These are phyloP conservation scores for Sclerotinia trifoliorum DNA, from an alignment of 2,329 filamentous ascomycete species.

Conservation along the genomic window DNA sequence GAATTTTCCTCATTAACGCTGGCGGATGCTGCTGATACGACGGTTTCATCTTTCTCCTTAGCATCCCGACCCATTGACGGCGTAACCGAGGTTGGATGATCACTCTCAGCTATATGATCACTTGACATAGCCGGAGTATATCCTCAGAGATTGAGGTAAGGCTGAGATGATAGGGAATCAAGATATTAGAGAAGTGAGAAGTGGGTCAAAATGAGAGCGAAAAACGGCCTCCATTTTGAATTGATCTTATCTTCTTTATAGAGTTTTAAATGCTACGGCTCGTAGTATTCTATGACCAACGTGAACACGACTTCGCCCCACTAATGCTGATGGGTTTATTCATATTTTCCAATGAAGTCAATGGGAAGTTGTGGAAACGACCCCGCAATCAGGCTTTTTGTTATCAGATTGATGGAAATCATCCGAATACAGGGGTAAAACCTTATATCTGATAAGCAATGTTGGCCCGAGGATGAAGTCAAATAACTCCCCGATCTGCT, in stretches of 20 bases:
- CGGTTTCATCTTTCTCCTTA: not conserved
- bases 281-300: constrained; percentile 9
- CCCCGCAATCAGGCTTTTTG: constrained; percentile 3
- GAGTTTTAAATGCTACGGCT: not conserved
- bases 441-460: constrained; percentile 16
- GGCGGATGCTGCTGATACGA: constrained; percentile 6
- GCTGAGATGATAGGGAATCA: not conserved
- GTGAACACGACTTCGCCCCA: not conserved
- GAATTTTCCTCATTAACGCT: not conserved
- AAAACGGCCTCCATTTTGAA: not conserved
- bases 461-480: constrained; percentile 4
- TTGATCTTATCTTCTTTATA: constrained; percentile 10
- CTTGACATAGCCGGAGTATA: not conserved
- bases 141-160: not conserved
- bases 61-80: not conserved
- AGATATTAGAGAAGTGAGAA: not conserved
- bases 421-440: not conserved
- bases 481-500: not conserved
- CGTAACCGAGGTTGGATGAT: not conserved
- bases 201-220: not conserved
- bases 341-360: not conserved
- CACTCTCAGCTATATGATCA: not conserved
- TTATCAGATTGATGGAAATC: constrained; percentile 15
- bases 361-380: not conserved
- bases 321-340: not conserved